Evolutionary conservation across 805 yeast genomes (phyloP), one percentile per base, ranked within the genome.

Genomic region (Yarrowia porcina): DNA sequence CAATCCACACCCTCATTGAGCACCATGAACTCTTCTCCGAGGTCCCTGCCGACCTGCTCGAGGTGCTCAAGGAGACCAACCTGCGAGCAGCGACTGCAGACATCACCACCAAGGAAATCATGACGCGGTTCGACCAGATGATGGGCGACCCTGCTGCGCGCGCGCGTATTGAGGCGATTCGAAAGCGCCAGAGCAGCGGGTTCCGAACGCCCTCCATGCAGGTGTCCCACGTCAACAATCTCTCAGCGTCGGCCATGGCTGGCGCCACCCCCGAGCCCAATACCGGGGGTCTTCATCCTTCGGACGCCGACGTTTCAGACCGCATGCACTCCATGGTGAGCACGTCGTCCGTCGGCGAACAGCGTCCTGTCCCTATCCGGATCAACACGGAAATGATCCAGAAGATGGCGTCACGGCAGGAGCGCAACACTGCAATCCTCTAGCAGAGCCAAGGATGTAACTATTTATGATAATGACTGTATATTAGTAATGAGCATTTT

Each of bases 1-100:
- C 91, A 32, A 87, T 94, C 35, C 89, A 90, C 72, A 84, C 85
- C 66, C 77, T 94, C 72, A 91, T 94, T 66, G 89, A 89, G 64
- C 80, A 85, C 65, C 91, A 89, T 72, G 92, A 88, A 66, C 89
- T 88, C 64, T 81, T 93, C 65, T 82, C 90, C 39, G 79, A 85
- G 61, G 86, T 93, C 41, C 98, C 99, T 0, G 74, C 73, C 2
- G 92, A 85, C 67, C 70, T 90, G 39, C 70, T 81, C 68, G 76
- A 76, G 10, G 73, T 87, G 38, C 79, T 80, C 67, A 77, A 81
- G 17, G 75, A 76, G 50, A 77, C 82, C 68, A 81, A 66, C 13
- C 63, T 71, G 38, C 64, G 59, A 8, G 59, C 52, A 7, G 64
- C 66, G 2, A 45, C 67, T 11, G 36, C 67, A 3, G 71, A 71